Percentiles rank a stretch among this genome's conserved stretches.
These are phyloP conservation scores for Aspergillus heteromorphus DNA, from an alignment of 495 filamentous ascomycete species.

Conservation along the genomic window DNA sequence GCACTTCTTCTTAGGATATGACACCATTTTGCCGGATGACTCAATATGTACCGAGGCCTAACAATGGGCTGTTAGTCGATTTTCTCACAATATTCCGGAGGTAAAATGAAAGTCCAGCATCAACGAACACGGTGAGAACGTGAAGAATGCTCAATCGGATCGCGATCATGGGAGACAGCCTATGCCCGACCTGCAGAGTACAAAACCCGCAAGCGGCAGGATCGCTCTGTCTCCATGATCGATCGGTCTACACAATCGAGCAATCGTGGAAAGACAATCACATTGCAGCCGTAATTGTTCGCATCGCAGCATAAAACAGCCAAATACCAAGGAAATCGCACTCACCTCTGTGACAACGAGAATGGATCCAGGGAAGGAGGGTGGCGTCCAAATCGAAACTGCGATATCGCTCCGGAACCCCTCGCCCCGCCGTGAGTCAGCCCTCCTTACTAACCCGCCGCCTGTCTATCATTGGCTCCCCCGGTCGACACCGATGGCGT, in stretches of 20 bases:
- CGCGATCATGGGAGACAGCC: not conserved
- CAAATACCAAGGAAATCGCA: conserved; percentile 6
- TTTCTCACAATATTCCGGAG: no score
- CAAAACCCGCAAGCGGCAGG: not conserved
- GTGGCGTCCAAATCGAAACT: conserved; percentile 20
- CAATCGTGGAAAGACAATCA: not conserved
- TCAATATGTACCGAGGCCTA: not conserved
- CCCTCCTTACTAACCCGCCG: conserved; percentile 1
- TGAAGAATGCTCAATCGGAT: not conserved
- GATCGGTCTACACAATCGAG: not conserved
- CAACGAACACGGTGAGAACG: not conserved
- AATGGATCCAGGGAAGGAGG: conserved; percentile 14
- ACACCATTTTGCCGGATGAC: conserved; percentile 28
- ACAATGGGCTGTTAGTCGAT: not conserved
- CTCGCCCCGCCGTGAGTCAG: conserved; percentile 37
- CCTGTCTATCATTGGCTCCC: conserved; percentile 15
- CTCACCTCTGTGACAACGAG: conserved; percentile 25
- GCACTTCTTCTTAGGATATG: conserved; percentile 44
- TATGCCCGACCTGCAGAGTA: not conserved
- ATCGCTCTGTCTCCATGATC: not conserved
- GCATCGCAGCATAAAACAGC: not conserved
- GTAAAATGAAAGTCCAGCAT: no score
- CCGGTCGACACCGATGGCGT: not conserved
- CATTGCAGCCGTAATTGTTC: not conserved
- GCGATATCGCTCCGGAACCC: conserved; percentile 36